phyloP scores from a whole-genome alignment of 2,329 filamentous ascomycete species.

The Pyrenophora tritici-repentis region DNA sequence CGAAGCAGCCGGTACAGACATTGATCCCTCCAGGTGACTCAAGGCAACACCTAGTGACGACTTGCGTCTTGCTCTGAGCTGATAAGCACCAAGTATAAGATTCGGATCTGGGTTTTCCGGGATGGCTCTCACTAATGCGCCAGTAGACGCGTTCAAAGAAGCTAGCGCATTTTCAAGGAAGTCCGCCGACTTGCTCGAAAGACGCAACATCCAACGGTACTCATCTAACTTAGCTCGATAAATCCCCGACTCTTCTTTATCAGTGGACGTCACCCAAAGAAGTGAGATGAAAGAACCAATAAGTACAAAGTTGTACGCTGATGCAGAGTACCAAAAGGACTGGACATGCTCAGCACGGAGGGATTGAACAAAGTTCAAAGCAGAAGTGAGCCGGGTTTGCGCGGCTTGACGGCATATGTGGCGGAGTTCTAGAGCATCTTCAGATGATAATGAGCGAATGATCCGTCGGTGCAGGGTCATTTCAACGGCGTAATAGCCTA shows the following conservation, averaged over 20 bases:
- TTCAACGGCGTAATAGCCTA: conserved; percentile 54
- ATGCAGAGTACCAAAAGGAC: conserved; percentile 55
- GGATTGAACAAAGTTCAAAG: conserved; percentile 53
- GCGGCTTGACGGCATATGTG: conserved; percentile 51
- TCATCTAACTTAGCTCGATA: conserved; percentile 48
- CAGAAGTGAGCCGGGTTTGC: conserved; percentile 49
- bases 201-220: conserved; percentile 50
- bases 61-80: neutral
- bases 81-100: neutral
- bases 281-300: conserved; percentile 51
- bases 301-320: conserved; percentile 51
- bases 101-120: neutral
- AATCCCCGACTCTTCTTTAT: conserved; percentile 41
- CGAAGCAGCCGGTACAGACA: neutral
- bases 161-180: conserved; percentile 50
- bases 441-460: conserved; percentile 41
- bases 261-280: conserved; percentile 43
- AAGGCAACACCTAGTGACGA: neutral
- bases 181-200: conserved; percentile 50
- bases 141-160: conserved; percentile 30
- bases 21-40: neutral
- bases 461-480: conserved; percentile 53
- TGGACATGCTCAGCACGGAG: conserved; percentile 53
- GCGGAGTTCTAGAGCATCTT: conserved; percentile 39
- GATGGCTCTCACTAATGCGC: conserved; percentile 20